Evolutionary conservation across 371 early-diverging fungal genomes (phyloP), one percentile per base, ranked within the genome.

Genomic region (Syncephalis plumigaleata): DNA sequence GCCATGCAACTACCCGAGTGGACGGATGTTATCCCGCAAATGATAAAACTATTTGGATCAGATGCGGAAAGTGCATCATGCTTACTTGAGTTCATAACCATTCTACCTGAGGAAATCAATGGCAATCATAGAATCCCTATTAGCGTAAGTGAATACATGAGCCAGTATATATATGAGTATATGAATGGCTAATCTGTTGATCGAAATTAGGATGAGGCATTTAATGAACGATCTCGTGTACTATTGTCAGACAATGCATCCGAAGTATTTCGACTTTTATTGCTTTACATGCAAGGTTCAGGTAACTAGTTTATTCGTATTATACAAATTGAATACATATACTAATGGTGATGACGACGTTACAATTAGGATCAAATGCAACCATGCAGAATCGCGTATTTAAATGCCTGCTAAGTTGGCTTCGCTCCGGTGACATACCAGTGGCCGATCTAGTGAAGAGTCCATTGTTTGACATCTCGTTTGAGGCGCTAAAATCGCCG

Each of bases 71-170:
- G 69, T 25, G 65, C 71, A 3, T 54, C 61, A 5, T 71, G 76
- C 46, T 57, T 92, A 45, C 53, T 92, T 1, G 83, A 88, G 53
- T 81, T 91, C 45, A 57, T 93, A 36, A 77, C 74, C 1, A 77
- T 87, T 2, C 60, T 94, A 23, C 91, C 96, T 5, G 92, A 92
- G 53, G 93, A 94, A 65, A 69, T 84, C 37, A 70, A 67, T 44
- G 61, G 63, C 42, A 83, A 81, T 52, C 64, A 67, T 20, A 68
- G 74, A 42, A 65, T 86, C 22, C 65, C 73, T 42, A 64, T 83
- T 48, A 64, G 71, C 9, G 75, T 76, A 63, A n/a, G 22, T n/a
- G n/a, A n/a, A n/a, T n/a, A n/a, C n/a, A n/a, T n/a, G n/a, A n/a
- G n/a, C n/a, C n/a, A n/a, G n/a, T n/a, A n/a, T n/a, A n/a, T n/a